phyloP scores from a whole-genome alignment of 768 basidiomycete species.

The Postia placenta region DNA sequence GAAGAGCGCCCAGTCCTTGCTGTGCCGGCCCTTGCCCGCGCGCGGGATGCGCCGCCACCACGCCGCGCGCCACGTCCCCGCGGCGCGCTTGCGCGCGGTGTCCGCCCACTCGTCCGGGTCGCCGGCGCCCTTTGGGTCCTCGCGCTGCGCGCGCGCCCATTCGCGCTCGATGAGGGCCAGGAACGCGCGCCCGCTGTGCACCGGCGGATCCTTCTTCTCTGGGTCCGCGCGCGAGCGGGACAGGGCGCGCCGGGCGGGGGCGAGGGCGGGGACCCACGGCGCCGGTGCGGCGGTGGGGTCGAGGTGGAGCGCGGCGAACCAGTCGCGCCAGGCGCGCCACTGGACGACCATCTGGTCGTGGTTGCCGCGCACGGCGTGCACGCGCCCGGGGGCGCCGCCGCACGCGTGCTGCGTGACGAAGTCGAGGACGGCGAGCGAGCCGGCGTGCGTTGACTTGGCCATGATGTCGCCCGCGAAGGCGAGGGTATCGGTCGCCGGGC shows the following conservation, averaged over 20 bases:
- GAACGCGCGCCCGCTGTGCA: slow-evolving; percentile 39
- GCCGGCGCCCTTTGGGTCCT: slow-evolving; percentile 24
- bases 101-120: slow-evolving; percentile 39
- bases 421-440: slow-evolving; percentile 56
- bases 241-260: slow-evolving; percentile 3
- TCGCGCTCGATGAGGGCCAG: slow-evolving; percentile 40
- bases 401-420: slow-evolving; percentile 54
- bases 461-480: slow-evolving; percentile 83
- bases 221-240: too few relatives aligned
- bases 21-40: slow-evolving; percentile 21
- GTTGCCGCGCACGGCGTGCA: slow-evolving; percentile 87
- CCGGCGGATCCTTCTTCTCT: slow-evolving; percentile 15
- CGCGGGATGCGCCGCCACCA: slow-evolving; percentile 27
- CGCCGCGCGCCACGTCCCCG: slow-evolving; percentile 22
- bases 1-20: slow-evolving; percentile 63
- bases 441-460: slow-evolving; percentile 55
- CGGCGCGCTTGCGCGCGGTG: slow-evolving; percentile 21
- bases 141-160: slow-evolving; percentile 30
- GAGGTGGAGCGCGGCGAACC: slow-evolving; percentile 42
- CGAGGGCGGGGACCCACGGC: slow-evolving; percentile 1
- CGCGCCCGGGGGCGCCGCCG: slow-evolving; percentile 9
- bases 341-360: slow-evolving; percentile 90
- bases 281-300: slow-evolving; percentile 10
- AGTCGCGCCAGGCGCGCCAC: slow-evolving; percentile 84
- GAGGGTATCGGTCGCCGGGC: slow-evolving; percentile 56